phyloP scores from a whole-genome alignment of 495 filamentous ascomycete genomes.

The Gamarada debralockiae region DNA sequence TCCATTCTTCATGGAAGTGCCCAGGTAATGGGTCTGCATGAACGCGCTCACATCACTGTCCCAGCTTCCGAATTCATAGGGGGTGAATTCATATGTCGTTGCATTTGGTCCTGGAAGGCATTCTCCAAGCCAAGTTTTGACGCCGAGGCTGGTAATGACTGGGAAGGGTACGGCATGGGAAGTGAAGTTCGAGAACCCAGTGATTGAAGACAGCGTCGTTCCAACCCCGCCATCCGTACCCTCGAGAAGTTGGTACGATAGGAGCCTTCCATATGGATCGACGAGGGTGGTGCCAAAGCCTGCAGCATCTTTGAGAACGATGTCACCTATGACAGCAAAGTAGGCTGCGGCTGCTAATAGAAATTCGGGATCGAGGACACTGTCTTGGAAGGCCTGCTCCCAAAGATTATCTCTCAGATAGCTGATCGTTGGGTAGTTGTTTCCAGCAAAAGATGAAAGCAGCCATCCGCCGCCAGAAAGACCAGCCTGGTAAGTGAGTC shows the following conservation, averaged over 20 bases:
- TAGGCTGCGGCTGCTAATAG: slow-evolving; percentile 24
- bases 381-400: slow-evolving; percentile 33
- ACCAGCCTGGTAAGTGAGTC: slow-evolving; percentile 40
- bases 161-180: slow-evolving; percentile 37
- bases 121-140: slow-evolving; percentile 28
- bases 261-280: slow-evolving; percentile 38
- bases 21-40: slow-evolving; percentile 39
- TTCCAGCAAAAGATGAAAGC: slow-evolving; percentile 36
- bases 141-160: slow-evolving; percentile 36
- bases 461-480: slow-evolving; percentile 45
- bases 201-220: slow-evolving; percentile 31
- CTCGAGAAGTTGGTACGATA: slow-evolving; percentile 36
- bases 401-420: slow-evolving; percentile 32
- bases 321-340: slow-evolving; percentile 25
- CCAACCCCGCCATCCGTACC: slow-evolving; percentile 35
- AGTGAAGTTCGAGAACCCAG: slow-evolving; percentile 31
- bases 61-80: slow-evolving; percentile 46
- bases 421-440: slow-evolving; percentile 41
- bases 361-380: slow-evolving; percentile 25
- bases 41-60: slow-evolving; percentile 39
- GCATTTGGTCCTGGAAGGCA: slow-evolving; percentile 33
- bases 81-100: slow-evolving; percentile 40
- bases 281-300: slow-evolving; percentile 37
- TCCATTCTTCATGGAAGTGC: slow-evolving; percentile 34
- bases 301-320: slow-evolving; percentile 34